Evolutionary conservation across 306 rosid genomes (phyloP).

Genomic region (Quercus rubra): DNA sequence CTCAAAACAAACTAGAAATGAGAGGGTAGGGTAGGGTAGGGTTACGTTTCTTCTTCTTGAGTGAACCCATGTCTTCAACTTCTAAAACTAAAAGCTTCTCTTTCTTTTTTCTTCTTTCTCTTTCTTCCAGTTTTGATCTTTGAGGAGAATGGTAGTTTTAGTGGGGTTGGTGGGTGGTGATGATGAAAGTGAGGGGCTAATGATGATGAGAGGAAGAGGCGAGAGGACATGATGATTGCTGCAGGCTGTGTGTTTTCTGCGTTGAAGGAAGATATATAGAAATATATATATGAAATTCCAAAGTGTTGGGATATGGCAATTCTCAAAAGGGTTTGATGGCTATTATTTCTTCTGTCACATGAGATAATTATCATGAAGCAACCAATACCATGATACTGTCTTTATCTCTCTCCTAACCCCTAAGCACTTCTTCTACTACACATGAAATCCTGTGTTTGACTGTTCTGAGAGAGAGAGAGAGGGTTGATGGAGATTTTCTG

Average conservation of each 20-base stretch:
- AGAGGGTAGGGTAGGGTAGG: conserved; percentile 26
- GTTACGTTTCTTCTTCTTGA: conserved; percentile 88
- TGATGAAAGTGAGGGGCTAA: conserved; percentile 54
- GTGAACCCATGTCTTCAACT: conserved; percentile 40
- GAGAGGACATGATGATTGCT: conserved; percentile 69
- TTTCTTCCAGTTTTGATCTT: conserved; percentile 31
- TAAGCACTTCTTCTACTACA: background rate
- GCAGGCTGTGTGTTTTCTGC: conserved; percentile 29
- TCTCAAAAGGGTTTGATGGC: conserved; percentile 7
- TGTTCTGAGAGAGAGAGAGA: conserved; percentile 11
- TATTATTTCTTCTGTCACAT: conserved; percentile 24
- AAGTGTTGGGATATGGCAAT: conserved; percentile 15
- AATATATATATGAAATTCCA: conserved; percentile 10
- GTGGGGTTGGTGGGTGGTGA: conserved; percentile 60
- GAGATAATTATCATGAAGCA: conserved; percentile 33
- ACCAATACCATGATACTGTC: conserved; percentile 21
- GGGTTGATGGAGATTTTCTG: conserved; percentile 31
- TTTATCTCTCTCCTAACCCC: conserved; percentile 17
- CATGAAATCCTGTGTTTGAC: conserved; percentile 32
- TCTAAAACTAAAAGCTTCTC: conserved; percentile 32
- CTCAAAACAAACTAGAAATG: background rate
- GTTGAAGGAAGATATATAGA: conserved; percentile 30
- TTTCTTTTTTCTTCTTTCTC: conserved; percentile 42
- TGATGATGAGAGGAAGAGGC: conserved; percentile 62
- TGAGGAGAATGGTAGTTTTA: conserved; percentile 28